Percentiles rank a stretch among this genome's conserved stretches.
phyloP scores from a whole-genome alignment of 2,329 filamentous ascomycete genomes.

The Epichloe elymi region DNA sequence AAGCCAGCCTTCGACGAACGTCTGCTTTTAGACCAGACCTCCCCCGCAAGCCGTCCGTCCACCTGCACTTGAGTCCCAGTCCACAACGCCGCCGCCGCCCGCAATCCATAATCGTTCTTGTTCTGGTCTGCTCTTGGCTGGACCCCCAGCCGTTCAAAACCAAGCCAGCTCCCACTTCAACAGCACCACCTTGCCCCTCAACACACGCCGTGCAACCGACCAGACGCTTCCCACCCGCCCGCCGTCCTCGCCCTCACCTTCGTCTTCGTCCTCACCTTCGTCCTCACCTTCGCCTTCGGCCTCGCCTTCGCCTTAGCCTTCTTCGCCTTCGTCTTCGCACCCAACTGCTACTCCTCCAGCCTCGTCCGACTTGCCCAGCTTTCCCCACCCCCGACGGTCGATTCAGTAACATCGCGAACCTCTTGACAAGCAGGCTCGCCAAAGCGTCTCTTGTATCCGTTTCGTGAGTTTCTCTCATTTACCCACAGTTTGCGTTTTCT shows the following conservation, averaged over 20 bases:
- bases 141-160: background rate
- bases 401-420: background rate
- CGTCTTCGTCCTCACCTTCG: background rate
- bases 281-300: background rate
- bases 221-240: background rate
- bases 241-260: background rate
- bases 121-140: background rate
- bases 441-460: background rate
- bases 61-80: no score
- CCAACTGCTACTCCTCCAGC: background rate
- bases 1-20: no score
- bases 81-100: no score
- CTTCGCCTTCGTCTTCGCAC: background rate
- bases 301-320: background rate
- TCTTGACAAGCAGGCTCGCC: background rate
- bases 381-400: conserved; percentile 1
- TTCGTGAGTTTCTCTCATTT: conserved; percentile 2
- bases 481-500: background rate
- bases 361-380: conserved; percentile 1
- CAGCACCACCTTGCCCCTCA: background rate
- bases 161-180: background rate
- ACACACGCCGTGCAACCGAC: background rate
- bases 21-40: no score
- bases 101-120: no score
- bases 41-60: no score